Percentiles rank a stretch among this genome's conserved stretches.
Evolutionary conservation across 169 alveolate genomes (phyloP).

Genomic region (Blepharisma undulans): DNA sequence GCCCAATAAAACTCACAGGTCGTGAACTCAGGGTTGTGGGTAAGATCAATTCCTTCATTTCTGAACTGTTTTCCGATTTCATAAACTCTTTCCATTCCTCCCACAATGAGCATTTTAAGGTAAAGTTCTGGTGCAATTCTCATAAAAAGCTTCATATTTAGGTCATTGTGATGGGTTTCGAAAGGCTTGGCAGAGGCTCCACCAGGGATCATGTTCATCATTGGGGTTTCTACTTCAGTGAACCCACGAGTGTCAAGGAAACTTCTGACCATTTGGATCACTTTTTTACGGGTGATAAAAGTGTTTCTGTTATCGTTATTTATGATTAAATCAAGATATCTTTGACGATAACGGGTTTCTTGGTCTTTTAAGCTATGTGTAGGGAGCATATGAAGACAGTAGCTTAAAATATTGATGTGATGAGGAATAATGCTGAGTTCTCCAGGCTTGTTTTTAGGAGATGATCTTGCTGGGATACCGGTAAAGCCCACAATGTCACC

Average conservation of each 20-base stretch:
- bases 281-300: constrained; percentile 83
- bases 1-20: constrained; percentile 98
- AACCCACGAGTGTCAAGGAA: constrained; percentile 92
- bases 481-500: constrained; percentile 92
- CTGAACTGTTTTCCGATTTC: constrained; percentile 99
- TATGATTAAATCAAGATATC: constrained; percentile 96
- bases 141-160: constrained; percentile 94
- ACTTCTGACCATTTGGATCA: constrained; percentile 82
- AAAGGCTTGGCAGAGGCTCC: constrained; percentile 99
- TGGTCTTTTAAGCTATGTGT: constrained; percentile 92
- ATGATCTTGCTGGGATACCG: constrained; percentile 78
- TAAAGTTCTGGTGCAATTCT: constrained; percentile 99
- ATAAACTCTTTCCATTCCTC: constrained; percentile 96
- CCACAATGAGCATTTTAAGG: constrained; percentile 96
- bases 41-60: constrained; percentile 98
- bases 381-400: constrained; percentile 95
- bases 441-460: constrained; percentile 87
- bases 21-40: constrained; percentile 99
- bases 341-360: constrained; percentile 92
- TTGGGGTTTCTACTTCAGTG: constrained; percentile 99
- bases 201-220: constrained; percentile 96
- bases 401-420: constrained; percentile 87
- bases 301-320: constrained; percentile 87
- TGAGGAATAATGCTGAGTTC: constrained; percentile 94
- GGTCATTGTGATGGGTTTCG: constrained; percentile 96